A percentile compares a stretch with the other conserved stretches of the same genome.
Evolutionary conservation across 495 filamentous ascomycete species (phyloP).

Genomic region (Aspergillus cavernicola): DNA sequence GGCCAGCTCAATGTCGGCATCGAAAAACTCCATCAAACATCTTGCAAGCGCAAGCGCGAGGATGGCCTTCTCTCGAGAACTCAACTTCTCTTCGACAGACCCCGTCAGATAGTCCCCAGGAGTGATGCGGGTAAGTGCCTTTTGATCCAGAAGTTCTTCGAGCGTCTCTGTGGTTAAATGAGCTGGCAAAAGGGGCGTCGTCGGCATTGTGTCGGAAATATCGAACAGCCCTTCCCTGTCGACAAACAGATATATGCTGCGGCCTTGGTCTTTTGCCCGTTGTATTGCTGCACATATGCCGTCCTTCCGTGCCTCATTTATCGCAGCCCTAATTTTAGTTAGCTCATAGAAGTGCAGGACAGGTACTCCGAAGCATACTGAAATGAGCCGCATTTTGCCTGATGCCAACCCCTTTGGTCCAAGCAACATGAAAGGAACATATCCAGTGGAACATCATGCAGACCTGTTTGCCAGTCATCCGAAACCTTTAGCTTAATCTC

Average conservation of each 20-base stretch:
- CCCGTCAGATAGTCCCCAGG: background rate
- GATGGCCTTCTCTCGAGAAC: background rate
- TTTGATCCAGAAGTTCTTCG: background rate
- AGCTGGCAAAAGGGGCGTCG: background rate
- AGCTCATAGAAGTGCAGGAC: too few relatives aligned
- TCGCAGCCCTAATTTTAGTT: background rate
- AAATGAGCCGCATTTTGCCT: background rate
- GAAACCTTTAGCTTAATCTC: conserved; percentile 1
- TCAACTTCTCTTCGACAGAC: background rate
- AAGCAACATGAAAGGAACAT: conserved; percentile 5
- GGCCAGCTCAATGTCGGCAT: background rate
- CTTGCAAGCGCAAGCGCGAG: background rate
- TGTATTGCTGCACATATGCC: conserved; percentile 3
- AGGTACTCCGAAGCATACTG: background rate
- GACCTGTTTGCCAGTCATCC: background rate
- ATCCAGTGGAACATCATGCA: background rate
- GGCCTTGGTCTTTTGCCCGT: background rate
- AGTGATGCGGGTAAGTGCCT: background rate
- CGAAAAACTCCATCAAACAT: conserved; percentile 4
- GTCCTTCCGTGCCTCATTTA: background rate
- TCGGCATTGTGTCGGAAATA: background rate
- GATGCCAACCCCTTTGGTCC: background rate
- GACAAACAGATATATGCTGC: background rate
- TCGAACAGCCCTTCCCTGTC: background rate
- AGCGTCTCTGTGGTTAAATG: background rate